Percentiles rank a stretch among this genome's conserved stretches.
phyloP scores from a whole-genome alignment of 1,284 basidiomycete species.

The Exsudoporus floridanus region DNA sequence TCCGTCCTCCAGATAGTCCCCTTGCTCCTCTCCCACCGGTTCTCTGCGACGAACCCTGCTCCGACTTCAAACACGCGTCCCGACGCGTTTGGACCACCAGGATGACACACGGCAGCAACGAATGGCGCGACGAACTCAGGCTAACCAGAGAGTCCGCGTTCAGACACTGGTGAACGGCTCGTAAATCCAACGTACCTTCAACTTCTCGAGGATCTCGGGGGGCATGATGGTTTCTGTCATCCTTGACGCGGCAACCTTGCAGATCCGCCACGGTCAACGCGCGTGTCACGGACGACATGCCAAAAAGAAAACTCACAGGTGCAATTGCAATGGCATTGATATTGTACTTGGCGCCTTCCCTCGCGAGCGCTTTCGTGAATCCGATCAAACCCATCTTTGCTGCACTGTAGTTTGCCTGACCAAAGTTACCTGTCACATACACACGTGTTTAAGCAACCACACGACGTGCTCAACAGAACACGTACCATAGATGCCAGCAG shows the following conservation, averaged over 20 bases:
- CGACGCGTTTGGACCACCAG: constrained; percentile 78
- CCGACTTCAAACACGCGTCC: constrained; percentile 94
- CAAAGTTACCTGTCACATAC: constrained; percentile 77
- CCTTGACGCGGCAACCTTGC: constrained; percentile 84
- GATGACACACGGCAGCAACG: constrained; percentile 76
- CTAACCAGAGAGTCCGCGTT: constrained; percentile 34
- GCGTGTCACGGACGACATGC: neutral
- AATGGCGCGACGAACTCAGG: constrained; percentile 95
- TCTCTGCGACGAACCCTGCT: constrained; percentile 89
- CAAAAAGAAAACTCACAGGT: constrained; percentile 57
- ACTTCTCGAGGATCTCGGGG: constrained; percentile 90
- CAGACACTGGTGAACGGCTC: neutral
- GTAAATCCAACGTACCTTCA: constrained; percentile 56
- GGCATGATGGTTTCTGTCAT: constrained; percentile 98
- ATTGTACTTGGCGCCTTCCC: constrained; percentile 90
- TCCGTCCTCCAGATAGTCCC: constrained; percentile 92
- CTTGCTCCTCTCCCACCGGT: constrained; percentile 91
- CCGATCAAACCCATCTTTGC: constrained; percentile 89
- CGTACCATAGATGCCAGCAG: constrained; percentile 80
- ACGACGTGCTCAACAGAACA: neutral
- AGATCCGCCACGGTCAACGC: neutral
- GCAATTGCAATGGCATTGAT: constrained; percentile 89
- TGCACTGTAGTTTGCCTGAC: constrained; percentile 92
- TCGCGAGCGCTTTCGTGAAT: constrained; percentile 90
- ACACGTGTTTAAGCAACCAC: neutral